Percentiles rank a stretch among this genome's conserved stretches.
Conservation (phyloP, 1,284 basidiomycete genomes). For the Papiliotrema nemorosa region DNA sequence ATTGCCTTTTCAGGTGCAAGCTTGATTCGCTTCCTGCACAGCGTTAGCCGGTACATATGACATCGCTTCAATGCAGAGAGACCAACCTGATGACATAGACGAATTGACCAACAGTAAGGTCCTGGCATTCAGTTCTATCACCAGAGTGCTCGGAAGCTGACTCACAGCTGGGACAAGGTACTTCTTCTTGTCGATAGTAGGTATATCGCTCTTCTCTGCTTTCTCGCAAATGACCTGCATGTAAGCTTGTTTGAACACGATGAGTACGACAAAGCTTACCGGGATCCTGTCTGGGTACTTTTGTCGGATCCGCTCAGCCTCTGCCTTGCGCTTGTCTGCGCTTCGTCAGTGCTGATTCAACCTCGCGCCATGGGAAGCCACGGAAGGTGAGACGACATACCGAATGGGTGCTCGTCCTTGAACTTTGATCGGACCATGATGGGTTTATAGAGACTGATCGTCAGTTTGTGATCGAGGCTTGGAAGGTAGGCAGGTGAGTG, state of each 20-base stretch:
- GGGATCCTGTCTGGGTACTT: slow-evolving; percentile 99
- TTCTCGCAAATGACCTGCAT: slow-evolving; percentile 97
- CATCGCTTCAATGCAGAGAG: neutral
- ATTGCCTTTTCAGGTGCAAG: slow-evolving; percentile 99
- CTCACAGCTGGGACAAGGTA: slow-evolving; percentile 92
- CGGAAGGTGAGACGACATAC: slow-evolving; percentile 54
- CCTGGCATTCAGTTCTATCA: slow-evolving; percentile 53
- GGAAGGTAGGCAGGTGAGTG: neutral
- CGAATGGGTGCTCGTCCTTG: slow-evolving; percentile 99
- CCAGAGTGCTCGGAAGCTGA: slow-evolving; percentile 5
- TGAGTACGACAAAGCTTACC: slow-evolving; percentile 54
- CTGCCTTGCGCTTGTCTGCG: slow-evolving; percentile 95
- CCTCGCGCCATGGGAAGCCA: neutral
- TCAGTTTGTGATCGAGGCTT: too few species aligned
- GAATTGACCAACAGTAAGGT: slow-evolving; percentile 97
- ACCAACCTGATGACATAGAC: slow-evolving; percentile 85
- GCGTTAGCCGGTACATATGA: too few species aligned
- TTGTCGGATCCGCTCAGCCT: slow-evolving; percentile 87
- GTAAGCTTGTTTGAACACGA: neutral
- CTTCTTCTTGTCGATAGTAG: slow-evolving; percentile 99
- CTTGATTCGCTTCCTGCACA: slow-evolving; percentile 89
- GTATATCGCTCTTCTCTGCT: slow-evolving; percentile 97
- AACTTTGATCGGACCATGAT: slow-evolving; percentile 90
- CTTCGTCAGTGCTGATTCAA: neutral
- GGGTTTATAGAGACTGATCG: neutral